Percentiles rank a stretch among this genome's conserved stretches.
Evolutionary conservation across 305 asterid genomes (phyloP).

Genomic region (Striga hermonthica): DNA sequence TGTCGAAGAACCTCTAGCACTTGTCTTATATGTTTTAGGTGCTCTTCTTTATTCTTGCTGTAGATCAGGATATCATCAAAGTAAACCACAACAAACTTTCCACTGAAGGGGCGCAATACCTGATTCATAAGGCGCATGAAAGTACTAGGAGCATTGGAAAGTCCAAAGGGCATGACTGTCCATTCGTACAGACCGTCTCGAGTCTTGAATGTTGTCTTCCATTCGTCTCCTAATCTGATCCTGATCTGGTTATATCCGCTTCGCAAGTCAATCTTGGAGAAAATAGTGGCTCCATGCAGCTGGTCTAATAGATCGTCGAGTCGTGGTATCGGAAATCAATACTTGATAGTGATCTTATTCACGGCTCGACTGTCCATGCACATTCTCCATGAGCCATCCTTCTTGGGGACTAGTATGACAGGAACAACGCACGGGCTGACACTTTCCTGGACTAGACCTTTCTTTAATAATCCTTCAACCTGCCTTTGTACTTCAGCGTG

Average conservation of each 20-base stretch:
- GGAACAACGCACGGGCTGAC: background rate
- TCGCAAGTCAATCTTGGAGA: background rate
- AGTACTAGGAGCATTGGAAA: background rate
- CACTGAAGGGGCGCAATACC: background rate
- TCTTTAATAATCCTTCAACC: background rate
- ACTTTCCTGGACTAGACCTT: background rate
- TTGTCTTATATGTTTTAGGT: background rate
- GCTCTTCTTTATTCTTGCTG: background rate
- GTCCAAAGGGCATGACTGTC: background rate
- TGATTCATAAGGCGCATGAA: background rate
- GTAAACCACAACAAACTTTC: background rate
- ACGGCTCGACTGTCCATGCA: too few relatives aligned
- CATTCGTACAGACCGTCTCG: background rate
- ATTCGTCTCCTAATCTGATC: background rate
- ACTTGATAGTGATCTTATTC: too few relatives aligned
- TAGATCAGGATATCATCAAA: background rate
- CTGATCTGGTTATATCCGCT: background rate
- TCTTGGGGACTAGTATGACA: background rate
- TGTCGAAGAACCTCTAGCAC: background rate
- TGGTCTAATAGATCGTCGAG: background rate
- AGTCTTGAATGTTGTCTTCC: background rate
- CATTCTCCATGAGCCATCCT: too few relatives aligned
- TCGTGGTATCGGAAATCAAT: background rate
- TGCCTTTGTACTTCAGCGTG: background rate
- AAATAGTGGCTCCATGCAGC: background rate